phyloP scores from a whole-genome alignment of 768 basidiomycete genomes.

The Leccinum pellstonianum region DNA sequence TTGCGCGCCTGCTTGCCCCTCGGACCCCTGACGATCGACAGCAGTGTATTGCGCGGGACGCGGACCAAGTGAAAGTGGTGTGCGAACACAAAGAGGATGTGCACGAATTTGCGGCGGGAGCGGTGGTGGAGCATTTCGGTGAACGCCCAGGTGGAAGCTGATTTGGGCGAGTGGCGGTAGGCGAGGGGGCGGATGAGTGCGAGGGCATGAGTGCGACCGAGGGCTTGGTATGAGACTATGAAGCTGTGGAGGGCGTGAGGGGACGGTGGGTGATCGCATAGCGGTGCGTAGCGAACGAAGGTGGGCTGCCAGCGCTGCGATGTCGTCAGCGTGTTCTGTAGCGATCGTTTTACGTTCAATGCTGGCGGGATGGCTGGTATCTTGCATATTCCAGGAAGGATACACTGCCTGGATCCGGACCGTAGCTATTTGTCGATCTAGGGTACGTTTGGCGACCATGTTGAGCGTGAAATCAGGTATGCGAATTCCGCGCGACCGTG shows the following conservation, averaged over 20 bases:
- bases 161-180: conserved; percentile 21
- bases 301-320: conserved; percentile 14
- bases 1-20: no score
- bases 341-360: rapidly evolving
- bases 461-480: conserved; percentile 40
- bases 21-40: no score
- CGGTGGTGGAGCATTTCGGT: no score
- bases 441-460: conserved; percentile 28
- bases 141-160: conserved; percentile 5
- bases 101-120: no score
- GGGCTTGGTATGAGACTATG: neutral
- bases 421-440: neutral
- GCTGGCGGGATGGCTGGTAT: no score
- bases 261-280: conserved; percentile 11
- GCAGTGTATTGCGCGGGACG: conserved; percentile 36
- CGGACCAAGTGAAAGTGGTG: no score
- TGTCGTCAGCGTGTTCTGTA: neutral
- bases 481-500: conserved; percentile 25
- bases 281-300: conserved; percentile 27
- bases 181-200: no score
- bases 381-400: no score
- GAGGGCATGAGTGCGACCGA: no score
- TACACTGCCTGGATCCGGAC: neutral
- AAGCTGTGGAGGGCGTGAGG: conserved; percentile 19
- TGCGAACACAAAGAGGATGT: no score